Conservation (phyloP, 2,329 filamentous ascomycete genomes). For the Phialophora tarda region DNA sequence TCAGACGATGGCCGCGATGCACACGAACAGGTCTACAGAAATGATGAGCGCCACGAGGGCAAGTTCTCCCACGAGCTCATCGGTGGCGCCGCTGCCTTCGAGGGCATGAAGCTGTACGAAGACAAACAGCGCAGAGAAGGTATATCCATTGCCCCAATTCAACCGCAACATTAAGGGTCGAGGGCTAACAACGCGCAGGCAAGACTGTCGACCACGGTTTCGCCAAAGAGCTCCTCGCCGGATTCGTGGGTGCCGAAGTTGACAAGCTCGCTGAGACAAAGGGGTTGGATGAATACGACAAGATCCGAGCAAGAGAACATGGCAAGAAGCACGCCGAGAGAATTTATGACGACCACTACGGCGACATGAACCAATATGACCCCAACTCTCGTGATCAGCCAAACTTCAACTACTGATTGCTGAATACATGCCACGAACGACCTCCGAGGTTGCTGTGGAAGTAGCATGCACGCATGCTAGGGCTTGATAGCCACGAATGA, state of each 20-base stretch:
- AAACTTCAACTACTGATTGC: constrained; percentile 43
- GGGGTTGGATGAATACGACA: constrained; percentile 66
- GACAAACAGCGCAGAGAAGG: constrained; percentile 74
- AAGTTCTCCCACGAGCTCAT: constrained; percentile 74
- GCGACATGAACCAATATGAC: constrained; percentile 59
- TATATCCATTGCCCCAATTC: constrained; percentile 46
- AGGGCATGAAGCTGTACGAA: constrained; percentile 79
- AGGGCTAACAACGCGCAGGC: constrained; percentile 53
- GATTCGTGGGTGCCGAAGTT: constrained; percentile 74
- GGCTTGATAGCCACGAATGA: constrained; percentile 7
- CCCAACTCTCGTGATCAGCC: constrained; percentile 50
- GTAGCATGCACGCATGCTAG: background rate
- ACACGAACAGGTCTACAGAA: constrained; percentile 61
- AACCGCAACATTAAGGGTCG: background rate
- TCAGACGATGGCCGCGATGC: constrained; percentile 59
- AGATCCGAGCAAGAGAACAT: constrained; percentile 63
- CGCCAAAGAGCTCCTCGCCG: constrained; percentile 77
- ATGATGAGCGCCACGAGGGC: constrained; percentile 60
- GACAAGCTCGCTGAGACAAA: constrained; percentile 76
- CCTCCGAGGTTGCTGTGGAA: background rate
- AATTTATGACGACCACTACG: constrained; percentile 69
- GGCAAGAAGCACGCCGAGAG: constrained; percentile 64
- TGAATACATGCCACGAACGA: background rate
- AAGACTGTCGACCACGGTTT: constrained; percentile 73
- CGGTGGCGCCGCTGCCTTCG: constrained; percentile 77